Evolutionary conservation across 2,329 filamentous ascomycete species (phyloP), one percentile per base, ranked within the genome.

Genomic region (Hypoxylon sp.): DNA sequence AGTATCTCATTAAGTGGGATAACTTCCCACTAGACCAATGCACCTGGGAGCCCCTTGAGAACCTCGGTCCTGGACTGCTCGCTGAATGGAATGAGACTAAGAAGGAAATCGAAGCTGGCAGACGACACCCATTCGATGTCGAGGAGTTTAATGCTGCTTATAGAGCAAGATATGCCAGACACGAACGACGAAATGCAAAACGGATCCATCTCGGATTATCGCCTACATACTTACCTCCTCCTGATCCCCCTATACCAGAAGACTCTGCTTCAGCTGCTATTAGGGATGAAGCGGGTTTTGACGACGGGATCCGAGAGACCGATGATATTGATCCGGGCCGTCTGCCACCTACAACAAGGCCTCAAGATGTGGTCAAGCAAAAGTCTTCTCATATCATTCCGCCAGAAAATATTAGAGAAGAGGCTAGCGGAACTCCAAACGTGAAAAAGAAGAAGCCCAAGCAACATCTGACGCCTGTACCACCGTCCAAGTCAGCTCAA

Each of bases 1-100:
- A 80, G 24, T 93, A 88, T 74, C 83, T 94, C 1, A 85, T 92
- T 22, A 84, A 87, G 66, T 94, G 91, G 91, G 80, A 82, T 26
- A 84, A 81, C 1, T 94, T 90, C 73, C 81, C 83, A 1, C 68
- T 89, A 4, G 77, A 87, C n/a, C 78, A 86, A 63, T 83, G 84
- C 61, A 89, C 87, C 0, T 89, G 87, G 87, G 87, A 89, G 70
- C 85, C 86, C 0, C 70, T 74, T 9, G 75, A 80, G 4, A 78
- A 87, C 60, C 74, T 88, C 3, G 78, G 77, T 0, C 68, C 76
- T 1, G 78, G 78, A 0, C 75, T 87, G 4, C 73, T 83, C 1
- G 65, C 74, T 0, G 74, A 80, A 2, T 88, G 87, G 87, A 75
- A 80, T 53, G 74, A 78, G 26, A 79, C 75, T 4, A 84, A 84